These are phyloP conservation scores for Cytospora schulzeri DNA, from an alignment of 2,329 filamentous ascomycete genomes.

Conservation along the genomic window DNA sequence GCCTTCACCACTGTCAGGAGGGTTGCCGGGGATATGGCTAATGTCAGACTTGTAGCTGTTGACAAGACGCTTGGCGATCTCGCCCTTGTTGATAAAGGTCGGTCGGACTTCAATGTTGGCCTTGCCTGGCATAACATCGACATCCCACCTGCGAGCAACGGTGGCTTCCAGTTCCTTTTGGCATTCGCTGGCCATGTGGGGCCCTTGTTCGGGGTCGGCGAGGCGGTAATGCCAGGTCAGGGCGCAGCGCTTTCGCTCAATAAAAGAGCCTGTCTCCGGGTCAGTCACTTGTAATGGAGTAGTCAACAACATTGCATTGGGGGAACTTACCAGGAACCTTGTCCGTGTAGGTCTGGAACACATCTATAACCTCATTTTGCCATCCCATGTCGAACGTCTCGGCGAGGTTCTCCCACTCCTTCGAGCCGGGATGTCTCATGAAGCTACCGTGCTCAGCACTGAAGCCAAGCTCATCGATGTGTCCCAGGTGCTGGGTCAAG, in stretches of 20 bases:
- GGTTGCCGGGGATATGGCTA: slow-evolving; percentile 35
- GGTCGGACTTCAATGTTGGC: slow-evolving; percentile 97
- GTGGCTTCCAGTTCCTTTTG: slow-evolving; percentile 78
- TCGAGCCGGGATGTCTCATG: slow-evolving; percentile 75
- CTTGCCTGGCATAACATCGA: slow-evolving; percentile 96
- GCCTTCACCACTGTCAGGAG: slow-evolving; percentile 38
- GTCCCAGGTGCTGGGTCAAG: slow-evolving; percentile 86
- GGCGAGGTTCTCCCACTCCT: slow-evolving; percentile 86
- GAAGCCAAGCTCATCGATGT: slow-evolving; percentile 86
- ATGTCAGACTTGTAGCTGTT: slow-evolving; percentile 64
- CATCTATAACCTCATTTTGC: slow-evolving; percentile 80
- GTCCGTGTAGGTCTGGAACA: slow-evolving; percentile 89
- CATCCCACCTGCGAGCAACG: slow-evolving; percentile 78
- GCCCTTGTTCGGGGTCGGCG: slow-evolving; percentile 82
- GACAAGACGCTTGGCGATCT: slow-evolving; percentile 85
- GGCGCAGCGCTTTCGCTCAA: slow-evolving; percentile 91
- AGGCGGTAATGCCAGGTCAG: slow-evolving; percentile 97
- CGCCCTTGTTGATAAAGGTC: slow-evolving; percentile 96
- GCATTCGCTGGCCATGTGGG: slow-evolving; percentile 78
- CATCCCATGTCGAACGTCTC: slow-evolving; percentile 88
- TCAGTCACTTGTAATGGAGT: not conserved
- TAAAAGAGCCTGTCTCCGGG: slow-evolving; percentile 69
- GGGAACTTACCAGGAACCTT: slow-evolving; percentile 70
- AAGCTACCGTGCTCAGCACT: slow-evolving; percentile 98
- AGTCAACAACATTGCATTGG: not conserved